A percentile compares a stretch with the other conserved stretches of the same genome.
These are phyloP conservation scores for Trichoderma cornu-damae DNA, from an alignment of 2,329 filamentous ascomycete genomes.

Conservation along the genomic window DNA sequence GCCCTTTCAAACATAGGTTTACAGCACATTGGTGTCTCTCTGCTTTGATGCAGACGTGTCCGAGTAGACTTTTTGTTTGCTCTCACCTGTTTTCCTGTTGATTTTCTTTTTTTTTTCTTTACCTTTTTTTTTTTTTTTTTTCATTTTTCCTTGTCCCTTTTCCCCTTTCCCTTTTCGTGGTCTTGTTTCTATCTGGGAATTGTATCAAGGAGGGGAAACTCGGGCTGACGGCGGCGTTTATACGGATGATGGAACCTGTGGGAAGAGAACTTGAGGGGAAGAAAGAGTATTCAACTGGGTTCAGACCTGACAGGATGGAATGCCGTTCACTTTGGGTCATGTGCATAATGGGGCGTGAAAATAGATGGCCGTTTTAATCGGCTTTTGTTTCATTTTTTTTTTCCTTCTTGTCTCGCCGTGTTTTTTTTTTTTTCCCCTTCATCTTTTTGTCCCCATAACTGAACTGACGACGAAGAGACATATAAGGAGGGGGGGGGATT, in stretches of 20 bases:
- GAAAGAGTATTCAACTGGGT: constrained; percentile 12
- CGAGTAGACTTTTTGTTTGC: background rate
- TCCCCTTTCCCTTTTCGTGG: constrained; percentile 14
- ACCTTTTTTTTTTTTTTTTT: background rate
- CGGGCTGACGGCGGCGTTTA: constrained; percentile 26
- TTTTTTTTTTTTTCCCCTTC: background rate
- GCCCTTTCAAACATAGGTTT: too few relatives aligned
- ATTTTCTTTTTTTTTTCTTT: background rate
- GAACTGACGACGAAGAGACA: background rate
- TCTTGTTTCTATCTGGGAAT: constrained; percentile 18
- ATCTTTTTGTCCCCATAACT: background rate
- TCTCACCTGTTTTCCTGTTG: constrained; percentile 8
- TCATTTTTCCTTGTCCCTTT: constrained; percentile 20
- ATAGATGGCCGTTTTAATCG: constrained; percentile 7
- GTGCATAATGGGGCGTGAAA: constrained; percentile 17
- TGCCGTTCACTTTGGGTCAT: constrained; percentile 14
- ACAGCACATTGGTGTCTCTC: background rate
- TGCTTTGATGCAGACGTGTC: background rate
- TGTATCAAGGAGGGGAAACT: constrained; percentile 18
- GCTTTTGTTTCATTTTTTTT: background rate
- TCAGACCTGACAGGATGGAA: constrained; percentile 11
- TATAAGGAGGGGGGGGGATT: background rate
- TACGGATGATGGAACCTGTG: constrained; percentile 14
- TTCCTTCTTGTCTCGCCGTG: background rate
- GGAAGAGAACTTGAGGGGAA: background rate